Base-by-base conservation (phyloP, 2,329 filamentous ascomycete genomes). In the Iodosphaeria phyllophila region DNA sequence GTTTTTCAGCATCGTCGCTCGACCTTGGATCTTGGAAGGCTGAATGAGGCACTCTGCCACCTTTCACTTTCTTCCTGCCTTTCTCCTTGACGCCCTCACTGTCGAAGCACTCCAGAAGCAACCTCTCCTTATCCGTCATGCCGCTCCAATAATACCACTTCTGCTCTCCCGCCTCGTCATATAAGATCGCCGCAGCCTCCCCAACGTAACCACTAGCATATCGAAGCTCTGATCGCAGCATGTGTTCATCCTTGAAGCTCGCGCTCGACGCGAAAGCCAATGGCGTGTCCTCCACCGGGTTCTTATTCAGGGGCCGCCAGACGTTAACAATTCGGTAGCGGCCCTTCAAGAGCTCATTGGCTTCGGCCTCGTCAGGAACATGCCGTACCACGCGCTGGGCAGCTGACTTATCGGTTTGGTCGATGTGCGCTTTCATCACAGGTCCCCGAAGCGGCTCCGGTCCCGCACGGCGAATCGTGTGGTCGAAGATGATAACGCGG, bases 321-420 rank as follows among this genome's bases (percentile, higher is more conserved):
- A 92, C 74, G 36, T 92, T 92, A 46, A 92, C 67, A 40, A 92
- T 79, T 31, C 82, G 66, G 47, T 80, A 83, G 3, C 82, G 69
- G 3, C 63, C 67, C 30, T 58, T 44, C 1, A 86, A 61, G 0
- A 86, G 54, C 28, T 49, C 41, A 4, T 74, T 70, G 0, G 78
- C 76, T 32, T 83, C 75, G 7, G 62, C 61, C 1, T 46, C 51
- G n/a, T 8, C 8, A 19, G 18, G 18, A 19, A 19, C 8, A 19
- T 84, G 79, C 2, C 62, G 53, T 9, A 54, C 54, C 3, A 92
- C 75, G 23, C 82, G 74, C 43, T 65, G 58, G 7, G 52, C 60
- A 1, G 76, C 71, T 0, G 76, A 74, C 10, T 47, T 47, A 5
- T 63, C 49, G 0, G 80, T 89, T 50, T 92, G 83, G 46, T 92